Percentiles rank a stretch among this genome's conserved stretches.
Conservation (phyloP, 169 alveolate species). For the Plasmodium relictum region DNA sequence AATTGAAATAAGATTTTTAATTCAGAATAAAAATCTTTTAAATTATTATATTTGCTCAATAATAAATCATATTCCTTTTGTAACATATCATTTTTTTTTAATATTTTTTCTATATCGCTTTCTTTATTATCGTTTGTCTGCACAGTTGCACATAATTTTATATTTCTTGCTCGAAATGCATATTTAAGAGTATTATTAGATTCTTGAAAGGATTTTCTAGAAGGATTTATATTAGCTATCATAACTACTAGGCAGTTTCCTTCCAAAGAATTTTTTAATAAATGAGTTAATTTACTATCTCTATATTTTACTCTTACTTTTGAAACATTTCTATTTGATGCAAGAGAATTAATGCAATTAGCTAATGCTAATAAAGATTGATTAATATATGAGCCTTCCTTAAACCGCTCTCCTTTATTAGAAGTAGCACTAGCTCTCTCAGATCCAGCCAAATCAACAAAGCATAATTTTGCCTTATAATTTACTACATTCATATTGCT, state of each 20-base stretch:
- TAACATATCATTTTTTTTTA: constrained; percentile 56
- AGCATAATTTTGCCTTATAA: constrained; percentile 89
- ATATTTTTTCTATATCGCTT: constrained; percentile 64
- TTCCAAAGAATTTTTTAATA: constrained; percentile 94
- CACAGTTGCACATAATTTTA: constrained; percentile 84
- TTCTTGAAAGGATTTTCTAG: constrained; percentile 88
- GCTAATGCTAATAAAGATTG: constrained; percentile 97
- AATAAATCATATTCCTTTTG: constrained; percentile 68
- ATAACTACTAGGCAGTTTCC: constrained; percentile 95
- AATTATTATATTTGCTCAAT: background rate
- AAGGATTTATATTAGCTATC: constrained; percentile 95
- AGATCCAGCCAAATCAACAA: constrained; percentile 97
- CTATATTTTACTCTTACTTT: constrained; percentile 94
- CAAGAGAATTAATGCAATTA: constrained; percentile 96
- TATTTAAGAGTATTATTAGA: constrained; percentile 93
- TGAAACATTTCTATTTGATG: constrained; percentile 82
- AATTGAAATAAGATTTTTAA: constrained; percentile 27
- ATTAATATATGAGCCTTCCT: constrained; percentile 97
- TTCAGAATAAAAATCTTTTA: constrained; percentile 16
- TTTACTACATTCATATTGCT: constrained; percentile 28
- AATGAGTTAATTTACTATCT: constrained; percentile 96
- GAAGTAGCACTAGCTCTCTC: constrained; percentile 96
- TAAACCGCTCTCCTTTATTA: constrained; percentile 93
- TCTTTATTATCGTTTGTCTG: constrained; percentile 76
- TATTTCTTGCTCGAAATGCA: constrained; percentile 95